These are phyloP conservation scores for Umbilicaria muhlenbergii DNA, from an alignment of 495 filamentous ascomycete genomes.

Conservation along the genomic window DNA sequence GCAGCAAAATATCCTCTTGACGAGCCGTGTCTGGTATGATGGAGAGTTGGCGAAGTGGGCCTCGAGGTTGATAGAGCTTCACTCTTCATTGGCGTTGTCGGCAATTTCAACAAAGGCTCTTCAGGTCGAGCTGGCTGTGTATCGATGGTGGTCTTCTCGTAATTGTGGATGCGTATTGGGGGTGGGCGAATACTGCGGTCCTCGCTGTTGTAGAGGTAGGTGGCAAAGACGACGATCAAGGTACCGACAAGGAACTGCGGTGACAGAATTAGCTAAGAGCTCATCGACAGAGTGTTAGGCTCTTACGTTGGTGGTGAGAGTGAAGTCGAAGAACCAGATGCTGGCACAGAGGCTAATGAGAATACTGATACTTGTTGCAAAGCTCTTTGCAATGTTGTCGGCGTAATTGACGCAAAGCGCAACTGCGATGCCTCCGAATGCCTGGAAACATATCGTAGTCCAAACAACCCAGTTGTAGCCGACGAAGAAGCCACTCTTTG, in stretches of 20 bases:
- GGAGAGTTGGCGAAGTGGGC: slow-evolving; percentile 45
- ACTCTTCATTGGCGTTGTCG: slow-evolving; percentile 32
- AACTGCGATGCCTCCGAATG: slow-evolving; percentile 65
- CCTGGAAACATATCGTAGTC: slow-evolving; percentile 69
- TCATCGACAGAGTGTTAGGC: slow-evolving; percentile 6
- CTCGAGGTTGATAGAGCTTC: slow-evolving; percentile 48
- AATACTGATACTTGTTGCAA: slow-evolving; percentile 82
- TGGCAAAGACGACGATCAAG: slow-evolving; percentile 57
- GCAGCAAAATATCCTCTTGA: slow-evolving; percentile 13
- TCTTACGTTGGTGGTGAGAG: slow-evolving; percentile 55
- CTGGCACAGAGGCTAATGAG: slow-evolving; percentile 72
- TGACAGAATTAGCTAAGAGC: slow-evolving; percentile 7
- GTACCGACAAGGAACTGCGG: slow-evolving; percentile 72
- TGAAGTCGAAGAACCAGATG: slow-evolving; percentile 68
- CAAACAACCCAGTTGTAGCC: slow-evolving; percentile 90
- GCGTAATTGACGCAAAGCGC: slow-evolving; percentile 77
- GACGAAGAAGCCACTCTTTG: slow-evolving; percentile 73
- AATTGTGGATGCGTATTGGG: slow-evolving; percentile 58
- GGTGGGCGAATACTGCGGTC: slow-evolving; percentile 41
- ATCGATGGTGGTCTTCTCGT: slow-evolving; percentile 55
- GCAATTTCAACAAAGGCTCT: slow-evolving; percentile 38
- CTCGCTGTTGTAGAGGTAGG: slow-evolving; percentile 60
- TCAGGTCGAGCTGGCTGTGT: slow-evolving; percentile 16
- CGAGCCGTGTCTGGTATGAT: slow-evolving; percentile 31
- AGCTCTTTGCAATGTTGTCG: slow-evolving; percentile 79